A percentile compares a stretch with the other conserved stretches of the same genome.
Conservation (phyloP, 148 eudicot species). For the Rhododendron ovatum region DNA sequence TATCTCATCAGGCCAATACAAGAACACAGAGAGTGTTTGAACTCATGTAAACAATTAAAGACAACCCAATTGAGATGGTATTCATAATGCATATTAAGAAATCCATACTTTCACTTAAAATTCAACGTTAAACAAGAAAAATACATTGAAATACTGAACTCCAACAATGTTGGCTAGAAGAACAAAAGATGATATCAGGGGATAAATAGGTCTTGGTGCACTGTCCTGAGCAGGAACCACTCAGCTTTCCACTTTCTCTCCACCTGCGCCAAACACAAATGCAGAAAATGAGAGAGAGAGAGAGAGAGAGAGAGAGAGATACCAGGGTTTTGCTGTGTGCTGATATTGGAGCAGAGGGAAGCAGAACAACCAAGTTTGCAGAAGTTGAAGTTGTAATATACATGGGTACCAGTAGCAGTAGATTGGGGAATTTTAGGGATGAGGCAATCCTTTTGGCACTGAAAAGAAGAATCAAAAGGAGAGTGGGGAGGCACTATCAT, state of each 20-base stretch:
- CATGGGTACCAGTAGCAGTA: background rate
- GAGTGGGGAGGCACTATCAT: conserved; percentile 36
- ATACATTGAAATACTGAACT: background rate
- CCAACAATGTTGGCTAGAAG: background rate
- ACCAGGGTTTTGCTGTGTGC: conserved; percentile 40
- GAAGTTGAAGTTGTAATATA: conserved; percentile 13
- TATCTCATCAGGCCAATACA: background rate
- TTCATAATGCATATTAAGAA: background rate
- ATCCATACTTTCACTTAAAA: background rate
- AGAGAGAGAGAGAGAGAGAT: background rate
- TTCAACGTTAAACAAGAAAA: background rate
- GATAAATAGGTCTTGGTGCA: conserved; percentile 36
- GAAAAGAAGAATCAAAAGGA: conserved; percentile 32
- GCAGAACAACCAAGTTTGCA: conserved; percentile 42
- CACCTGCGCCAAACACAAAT: conserved; percentile 25
- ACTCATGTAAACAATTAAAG: background rate
- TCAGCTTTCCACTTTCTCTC: conserved; percentile 40
- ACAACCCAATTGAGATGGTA: background rate
- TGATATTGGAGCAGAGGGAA: conserved; percentile 32
- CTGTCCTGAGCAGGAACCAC: conserved; percentile 39
- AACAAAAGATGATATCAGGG: conserved; percentile 6
- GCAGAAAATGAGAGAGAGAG: background rate
- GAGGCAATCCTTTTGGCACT: conserved; percentile 37
- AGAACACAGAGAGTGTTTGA: background rate
- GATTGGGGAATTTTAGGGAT: conserved; percentile 14